phyloP scores from a whole-genome alignment of 1,284 basidiomycete genomes.

The Puccinia triticina region DNA sequence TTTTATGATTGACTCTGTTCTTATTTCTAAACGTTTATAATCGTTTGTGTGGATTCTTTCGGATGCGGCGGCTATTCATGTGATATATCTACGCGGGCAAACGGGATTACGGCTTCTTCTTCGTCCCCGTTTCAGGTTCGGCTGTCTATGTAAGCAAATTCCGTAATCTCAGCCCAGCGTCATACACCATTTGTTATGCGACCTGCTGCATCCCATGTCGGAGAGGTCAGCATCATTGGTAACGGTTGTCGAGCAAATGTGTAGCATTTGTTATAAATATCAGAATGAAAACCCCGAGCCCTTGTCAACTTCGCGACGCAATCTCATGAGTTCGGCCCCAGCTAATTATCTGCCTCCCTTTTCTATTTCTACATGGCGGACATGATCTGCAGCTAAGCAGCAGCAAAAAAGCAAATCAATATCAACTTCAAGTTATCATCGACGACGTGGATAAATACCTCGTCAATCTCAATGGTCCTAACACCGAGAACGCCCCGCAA shows the following conservation, averaged over 20 bases:
- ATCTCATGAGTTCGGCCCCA: background rate
- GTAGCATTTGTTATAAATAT: no score
- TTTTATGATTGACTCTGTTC: background rate
- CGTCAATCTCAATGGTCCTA: conserved; percentile 12
- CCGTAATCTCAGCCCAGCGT: background rate
- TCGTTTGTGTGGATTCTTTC: background rate
- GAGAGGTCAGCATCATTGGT: no score
- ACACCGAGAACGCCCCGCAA: background rate
- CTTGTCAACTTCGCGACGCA: background rate
- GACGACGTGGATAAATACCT: conserved; percentile 15
- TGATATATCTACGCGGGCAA: background rate
- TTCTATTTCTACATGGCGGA: background rate
- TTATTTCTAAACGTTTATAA: background rate
- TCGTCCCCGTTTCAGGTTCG: background rate
- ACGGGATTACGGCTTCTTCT: background rate
- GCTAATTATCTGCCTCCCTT: background rate
- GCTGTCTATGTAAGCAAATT: conserved; percentile 3
- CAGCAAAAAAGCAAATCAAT: conserved; percentile 1
- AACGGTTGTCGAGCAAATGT: no score
- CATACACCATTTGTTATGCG: background rate
- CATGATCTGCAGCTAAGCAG: background rate
- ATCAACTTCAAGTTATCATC: conserved; percentile 15
- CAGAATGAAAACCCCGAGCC: no score
- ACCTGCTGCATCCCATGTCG: no score
- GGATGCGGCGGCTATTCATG: background rate